These are phyloP conservation scores for Basipetospora sp. DNA, from an alignment of 2,329 filamentous ascomycete species.

Conservation along the genomic window DNA sequence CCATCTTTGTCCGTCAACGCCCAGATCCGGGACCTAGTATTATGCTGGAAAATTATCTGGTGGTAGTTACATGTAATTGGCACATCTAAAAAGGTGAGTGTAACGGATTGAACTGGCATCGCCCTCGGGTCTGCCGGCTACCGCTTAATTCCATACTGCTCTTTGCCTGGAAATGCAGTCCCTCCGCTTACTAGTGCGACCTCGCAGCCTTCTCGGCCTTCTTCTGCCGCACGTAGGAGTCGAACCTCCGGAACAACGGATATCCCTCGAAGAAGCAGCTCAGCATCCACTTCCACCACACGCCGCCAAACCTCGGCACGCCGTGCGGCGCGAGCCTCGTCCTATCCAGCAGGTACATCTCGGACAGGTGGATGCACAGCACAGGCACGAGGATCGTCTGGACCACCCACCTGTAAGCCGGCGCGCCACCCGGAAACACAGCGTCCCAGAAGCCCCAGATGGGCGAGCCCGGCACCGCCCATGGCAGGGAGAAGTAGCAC, in stretches of 20 bases:
- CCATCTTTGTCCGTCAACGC: too few relatives aligned
- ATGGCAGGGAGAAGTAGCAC: conserved; percentile 31
- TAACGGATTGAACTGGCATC: too few relatives aligned
- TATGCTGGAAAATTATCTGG: too few relatives aligned
- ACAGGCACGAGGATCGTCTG: conserved; percentile 44
- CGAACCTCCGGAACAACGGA: conserved; percentile 31
- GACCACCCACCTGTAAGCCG: conserved; percentile 43
- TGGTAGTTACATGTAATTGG: too few relatives aligned
- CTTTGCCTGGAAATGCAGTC: too few relatives aligned
- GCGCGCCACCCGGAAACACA: conserved; percentile 42
- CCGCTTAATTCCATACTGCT: too few relatives aligned
- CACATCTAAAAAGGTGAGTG: too few relatives aligned
- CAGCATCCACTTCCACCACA: conserved; percentile 42
- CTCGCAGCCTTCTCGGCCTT: conserved; percentile 18
- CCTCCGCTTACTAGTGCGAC: too few relatives aligned
- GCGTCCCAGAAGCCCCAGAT: conserved; percentile 34
- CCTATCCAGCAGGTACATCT: conserved; percentile 41
- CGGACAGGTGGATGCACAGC: conserved; percentile 47
- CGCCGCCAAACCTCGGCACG: conserved; percentile 26
- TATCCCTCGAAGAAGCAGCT: conserved; percentile 41
- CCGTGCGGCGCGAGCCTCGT: conserved; percentile 32
- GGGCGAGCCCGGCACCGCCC: conserved; percentile 36
- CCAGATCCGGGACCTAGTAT: too few relatives aligned
- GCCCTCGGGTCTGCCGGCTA: too few relatives aligned
- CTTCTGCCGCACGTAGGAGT: conserved; percentile 30